Conservation (phyloP, 2,329 filamentous ascomycete species). For the Pseudodiploospora longispora region DNA sequence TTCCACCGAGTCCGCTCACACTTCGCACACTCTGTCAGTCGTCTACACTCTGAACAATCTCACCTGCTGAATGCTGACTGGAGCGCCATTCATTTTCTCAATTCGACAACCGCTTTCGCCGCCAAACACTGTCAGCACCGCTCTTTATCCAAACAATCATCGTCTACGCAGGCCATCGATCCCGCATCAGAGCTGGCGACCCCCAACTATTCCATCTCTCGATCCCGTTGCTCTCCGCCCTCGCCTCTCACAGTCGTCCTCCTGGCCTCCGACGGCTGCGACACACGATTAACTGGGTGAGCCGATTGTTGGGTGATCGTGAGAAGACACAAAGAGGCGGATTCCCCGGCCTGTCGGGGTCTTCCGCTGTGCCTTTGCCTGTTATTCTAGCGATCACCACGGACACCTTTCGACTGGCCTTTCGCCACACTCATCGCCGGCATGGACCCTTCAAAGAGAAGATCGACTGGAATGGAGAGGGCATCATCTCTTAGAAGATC, state of each 20-base stretch:
- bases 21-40: no score
- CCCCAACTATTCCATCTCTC: neutral
- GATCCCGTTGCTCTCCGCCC: neutral
- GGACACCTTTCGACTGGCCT: neutral
- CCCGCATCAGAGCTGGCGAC: no score
- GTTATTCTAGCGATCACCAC: neutral
- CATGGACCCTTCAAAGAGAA: conserved; percentile 34
- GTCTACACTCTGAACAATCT: no score
- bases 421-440: conserved; percentile 11
- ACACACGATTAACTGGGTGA: neutral
- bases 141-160: no score
- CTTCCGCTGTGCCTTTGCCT: conserved; percentile 4
- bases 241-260: neutral
- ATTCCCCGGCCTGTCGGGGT: conserved; percentile 7
- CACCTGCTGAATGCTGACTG: no score
- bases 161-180: no score
- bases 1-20: no score
- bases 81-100: no score
- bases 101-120: no score
- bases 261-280: neutral
- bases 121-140: no score
- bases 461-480: conserved; percentile 31
- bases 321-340: conserved; percentile 4
- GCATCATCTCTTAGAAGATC: conserved; percentile 36
- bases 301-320: neutral